Evolutionary conservation across 2,329 filamentous ascomycete species (phyloP), one percentile per base, ranked within the genome.

Genomic region (Ilyonectria robusta): DNA sequence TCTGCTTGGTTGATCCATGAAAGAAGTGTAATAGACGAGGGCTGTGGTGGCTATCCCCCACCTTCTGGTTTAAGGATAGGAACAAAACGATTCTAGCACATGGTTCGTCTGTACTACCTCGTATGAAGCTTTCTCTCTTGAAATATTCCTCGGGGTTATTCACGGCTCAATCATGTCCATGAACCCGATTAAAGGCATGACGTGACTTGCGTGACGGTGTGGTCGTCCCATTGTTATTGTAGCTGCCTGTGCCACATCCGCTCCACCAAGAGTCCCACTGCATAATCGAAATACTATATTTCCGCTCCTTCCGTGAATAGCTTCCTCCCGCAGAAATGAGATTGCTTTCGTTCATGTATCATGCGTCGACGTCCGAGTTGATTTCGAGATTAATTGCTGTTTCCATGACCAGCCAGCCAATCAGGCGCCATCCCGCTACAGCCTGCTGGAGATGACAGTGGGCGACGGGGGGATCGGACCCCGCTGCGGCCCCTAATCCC

Each of bases 401-500:
- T 42, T n/a, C 47, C 48, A 23, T 15, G 17, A 13, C 48, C 10
- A 10, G 11, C 10, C 15, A 44, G n/a, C 55, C 42, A 59, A 48
- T 59, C 42, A 48, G 17, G 21, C 37, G 33, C 35, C 33, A 8
- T 23, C 21, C 29, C 17, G 40, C 23, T n/a, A 23, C 21, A 7
- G 15, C 42, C 19, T 31, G 15, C 13, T 15, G 6, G 19, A 17
- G 53, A 42, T 55, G n/a, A 29, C 50, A 55, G 50, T n/a, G 48
- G 48, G n/a, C 31, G 26, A 33, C 11, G 29, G 26, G 48, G 40
- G 50, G 42, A 11, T 48, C 47, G 53, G 35, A 56, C 65, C 57
- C 63, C 66, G 59, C 66, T 56, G 47, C 66, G 62, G 68, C 66
- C 65, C 59, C 62, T 69, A 59, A 62, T 62, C 17, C 7, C 29